Conservation (phyloP, 306 rosid genomes). For the Comarum palustre region DNA sequence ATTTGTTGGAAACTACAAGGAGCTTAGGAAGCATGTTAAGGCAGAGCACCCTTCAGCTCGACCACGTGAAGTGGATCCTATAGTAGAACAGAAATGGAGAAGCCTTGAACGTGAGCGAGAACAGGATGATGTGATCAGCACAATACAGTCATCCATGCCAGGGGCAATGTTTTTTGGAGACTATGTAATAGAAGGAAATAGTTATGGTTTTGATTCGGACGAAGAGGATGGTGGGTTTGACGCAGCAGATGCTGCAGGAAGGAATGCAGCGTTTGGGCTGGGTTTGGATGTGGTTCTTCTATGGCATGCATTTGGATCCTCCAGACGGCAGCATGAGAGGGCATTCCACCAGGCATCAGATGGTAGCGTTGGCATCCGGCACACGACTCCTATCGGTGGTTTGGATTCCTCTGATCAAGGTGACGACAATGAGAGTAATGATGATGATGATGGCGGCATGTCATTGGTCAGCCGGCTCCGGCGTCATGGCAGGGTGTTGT, state of each 20-base stretch:
- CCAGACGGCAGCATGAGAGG: conserved; percentile 59
- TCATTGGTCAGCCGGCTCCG: conserved; percentile 75
- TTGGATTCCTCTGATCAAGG: conserved; percentile 55
- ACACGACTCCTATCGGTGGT: conserved; percentile 36
- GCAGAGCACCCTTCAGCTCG: conserved; percentile 82
- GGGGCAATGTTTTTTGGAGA: conserved; percentile 94
- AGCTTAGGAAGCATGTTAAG: conserved; percentile 72
- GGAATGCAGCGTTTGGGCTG: conserved; percentile 59
- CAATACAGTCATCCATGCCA: conserved; percentile 81
- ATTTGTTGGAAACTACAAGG: conserved; percentile 80
- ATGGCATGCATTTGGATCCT: conserved; percentile 71
- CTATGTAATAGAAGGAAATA: conserved; percentile 80
- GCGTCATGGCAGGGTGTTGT: conserved; percentile 56
- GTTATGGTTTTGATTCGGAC: conserved; percentile 47
- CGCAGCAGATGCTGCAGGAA: conserved; percentile 44
- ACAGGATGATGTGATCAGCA: conserved; percentile 91
- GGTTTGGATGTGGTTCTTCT: conserved; percentile 86
- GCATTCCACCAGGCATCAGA: conserved; percentile 38
- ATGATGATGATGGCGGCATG: conserved; percentile 37
- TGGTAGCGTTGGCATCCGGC: conserved; percentile 35
- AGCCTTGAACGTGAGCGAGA: conserved; percentile 93
- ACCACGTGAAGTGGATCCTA: conserved; percentile 86
- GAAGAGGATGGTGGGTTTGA: conserved; percentile 61
- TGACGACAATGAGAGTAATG: conserved; percentile 30
- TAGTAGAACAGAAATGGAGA: conserved; percentile 87